A percentile compares a stretch with the other conserved stretches of the same genome.
phyloP scores from a whole-genome alignment of 169 alveolate species.

The Plasmodium cynomolgi region DNA sequence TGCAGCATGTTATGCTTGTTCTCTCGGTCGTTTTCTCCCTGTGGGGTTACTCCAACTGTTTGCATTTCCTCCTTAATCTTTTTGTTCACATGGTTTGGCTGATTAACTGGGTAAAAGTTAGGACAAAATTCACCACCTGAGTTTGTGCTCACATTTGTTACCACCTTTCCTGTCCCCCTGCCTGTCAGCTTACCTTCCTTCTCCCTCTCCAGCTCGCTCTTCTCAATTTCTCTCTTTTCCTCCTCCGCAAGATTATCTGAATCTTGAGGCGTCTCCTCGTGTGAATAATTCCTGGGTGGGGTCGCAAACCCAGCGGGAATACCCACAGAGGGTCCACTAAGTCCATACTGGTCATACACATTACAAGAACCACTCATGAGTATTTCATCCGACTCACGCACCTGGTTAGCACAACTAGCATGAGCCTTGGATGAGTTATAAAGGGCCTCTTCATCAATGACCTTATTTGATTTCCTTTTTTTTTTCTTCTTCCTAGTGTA shows the following conservation, averaged over 20 bases:
- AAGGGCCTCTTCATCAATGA: constrained; percentile 5
- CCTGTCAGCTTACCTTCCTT: neutral
- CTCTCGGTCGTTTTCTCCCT: neutral
- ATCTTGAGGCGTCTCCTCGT: neutral
- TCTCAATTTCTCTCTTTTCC: neutral
- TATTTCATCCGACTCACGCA: neutral
- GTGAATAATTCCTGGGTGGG: neutral
- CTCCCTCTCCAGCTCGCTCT: neutral
- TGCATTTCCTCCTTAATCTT: neutral
- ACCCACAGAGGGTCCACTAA: neutral
- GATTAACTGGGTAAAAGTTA: neutral
- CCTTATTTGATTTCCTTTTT: constrained; percentile 16
- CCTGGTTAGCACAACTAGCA: neutral
- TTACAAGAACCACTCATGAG: neutral
- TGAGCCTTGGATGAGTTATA: constrained; percentile 1
- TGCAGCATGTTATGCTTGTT: neutral
- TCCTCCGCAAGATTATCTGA: neutral
- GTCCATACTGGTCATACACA: neutral
- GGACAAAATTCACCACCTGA: neutral
- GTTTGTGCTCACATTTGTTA: neutral
- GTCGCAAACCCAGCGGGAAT: neutral
- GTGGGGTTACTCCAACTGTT: neutral
- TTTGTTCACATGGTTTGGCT: neutral
- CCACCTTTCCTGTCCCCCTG: neutral
- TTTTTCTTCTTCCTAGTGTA: constrained; percentile 12